phyloP scores from a whole-genome alignment of 2,329 filamentous ascomycete genomes.

The Zasmidium cellare region DNA sequence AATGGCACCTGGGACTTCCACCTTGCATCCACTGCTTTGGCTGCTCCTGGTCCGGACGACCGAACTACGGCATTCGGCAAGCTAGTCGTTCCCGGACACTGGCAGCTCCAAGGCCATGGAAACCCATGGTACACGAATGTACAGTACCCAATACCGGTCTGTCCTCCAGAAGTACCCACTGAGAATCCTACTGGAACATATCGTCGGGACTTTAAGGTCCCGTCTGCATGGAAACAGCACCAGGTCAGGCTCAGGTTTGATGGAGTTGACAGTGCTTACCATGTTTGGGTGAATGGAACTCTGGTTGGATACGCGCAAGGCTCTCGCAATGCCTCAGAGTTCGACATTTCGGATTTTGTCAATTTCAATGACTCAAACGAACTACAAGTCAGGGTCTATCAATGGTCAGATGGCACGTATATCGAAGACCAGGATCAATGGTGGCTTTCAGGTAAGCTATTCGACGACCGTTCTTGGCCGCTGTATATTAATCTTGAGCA shows the following conservation, averaged over 20 bases:
- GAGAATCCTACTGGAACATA: constrained; percentile 68
- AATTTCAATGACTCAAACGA: constrained; percentile 51
- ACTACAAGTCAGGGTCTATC: constrained; percentile 66
- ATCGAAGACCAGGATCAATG: constrained; percentile 57
- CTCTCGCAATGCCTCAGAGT: constrained; percentile 67
- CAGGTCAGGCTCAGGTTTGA: constrained; percentile 71
- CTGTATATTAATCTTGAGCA: no score
- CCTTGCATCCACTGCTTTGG: constrained; percentile 12
- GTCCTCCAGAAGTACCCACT: constrained; percentile 62
- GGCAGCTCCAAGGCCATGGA: constrained; percentile 70
- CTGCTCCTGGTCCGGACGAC: constrained; percentile 14
- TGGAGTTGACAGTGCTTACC: constrained; percentile 70
- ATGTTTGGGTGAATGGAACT: constrained; percentile 66
- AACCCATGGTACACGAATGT: constrained; percentile 70
- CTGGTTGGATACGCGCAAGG: constrained; percentile 69
- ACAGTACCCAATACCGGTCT: constrained; percentile 58
- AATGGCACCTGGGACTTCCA: constrained; percentile 20
- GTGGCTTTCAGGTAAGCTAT: constrained; percentile 45
- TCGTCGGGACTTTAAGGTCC: constrained; percentile 56
- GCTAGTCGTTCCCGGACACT: constrained; percentile 58
- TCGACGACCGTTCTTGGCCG: no score
- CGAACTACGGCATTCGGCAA: constrained; percentile 20
- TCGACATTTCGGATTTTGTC: constrained; percentile 62
- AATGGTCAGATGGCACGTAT: constrained; percentile 68
- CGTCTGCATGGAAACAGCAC: constrained; percentile 40